phyloP scores from a whole-genome alignment of 2,329 filamentous ascomycete genomes.

The Colletotrichum sp. region DNA sequence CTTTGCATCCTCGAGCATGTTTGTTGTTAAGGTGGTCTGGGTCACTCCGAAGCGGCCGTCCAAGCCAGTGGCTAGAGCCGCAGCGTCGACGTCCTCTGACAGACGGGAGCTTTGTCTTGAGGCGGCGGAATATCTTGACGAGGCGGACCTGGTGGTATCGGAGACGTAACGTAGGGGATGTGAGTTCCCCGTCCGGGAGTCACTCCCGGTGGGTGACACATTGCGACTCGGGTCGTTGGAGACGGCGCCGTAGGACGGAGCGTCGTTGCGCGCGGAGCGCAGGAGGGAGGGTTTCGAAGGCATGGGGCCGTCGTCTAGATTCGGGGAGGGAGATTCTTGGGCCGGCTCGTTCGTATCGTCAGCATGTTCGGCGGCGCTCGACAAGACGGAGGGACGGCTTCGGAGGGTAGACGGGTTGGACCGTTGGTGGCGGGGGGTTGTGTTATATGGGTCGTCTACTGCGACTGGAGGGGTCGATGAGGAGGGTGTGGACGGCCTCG shows the following conservation, averaged over 20 bases:
- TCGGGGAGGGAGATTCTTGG: neutral
- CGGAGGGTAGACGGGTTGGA: conserved; percentile 2
- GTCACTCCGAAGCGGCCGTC: conserved; percentile 59
- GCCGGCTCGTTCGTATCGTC: conserved; percentile 7
- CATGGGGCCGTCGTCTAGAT: conserved; percentile 21
- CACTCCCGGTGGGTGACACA: conserved; percentile 38
- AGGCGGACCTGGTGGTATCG: conserved; percentile 35
- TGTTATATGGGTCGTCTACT: conserved; percentile 16
- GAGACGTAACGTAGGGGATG: conserved; percentile 38
- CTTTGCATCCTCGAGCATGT: conserved; percentile 44
- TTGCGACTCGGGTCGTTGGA: conserved; percentile 38
- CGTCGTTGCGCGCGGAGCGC: conserved; percentile 29
- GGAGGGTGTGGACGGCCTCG: neutral
- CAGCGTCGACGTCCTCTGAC: conserved; percentile 56
- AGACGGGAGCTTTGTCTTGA: conserved; percentile 38
- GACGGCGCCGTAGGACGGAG: conserved; percentile 43
- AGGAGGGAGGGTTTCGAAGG: conserved; percentile 35
- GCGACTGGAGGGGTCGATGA: neutral
- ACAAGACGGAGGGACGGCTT: conserved; percentile 8
- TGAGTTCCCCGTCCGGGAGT: conserved; percentile 32
- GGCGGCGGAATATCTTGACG: conserved; percentile 29
- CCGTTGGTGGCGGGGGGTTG: neutral
- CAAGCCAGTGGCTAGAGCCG: conserved; percentile 56
- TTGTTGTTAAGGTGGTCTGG: conserved; percentile 51
- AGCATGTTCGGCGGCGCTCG: conserved; percentile 19